Percentiles rank a stretch among this genome's conserved stretches.
These are phyloP conservation scores for Pseudogymnoascus sp. DNA, from an alignment of 2,329 filamentous ascomycete genomes.

Conservation along the genomic window DNA sequence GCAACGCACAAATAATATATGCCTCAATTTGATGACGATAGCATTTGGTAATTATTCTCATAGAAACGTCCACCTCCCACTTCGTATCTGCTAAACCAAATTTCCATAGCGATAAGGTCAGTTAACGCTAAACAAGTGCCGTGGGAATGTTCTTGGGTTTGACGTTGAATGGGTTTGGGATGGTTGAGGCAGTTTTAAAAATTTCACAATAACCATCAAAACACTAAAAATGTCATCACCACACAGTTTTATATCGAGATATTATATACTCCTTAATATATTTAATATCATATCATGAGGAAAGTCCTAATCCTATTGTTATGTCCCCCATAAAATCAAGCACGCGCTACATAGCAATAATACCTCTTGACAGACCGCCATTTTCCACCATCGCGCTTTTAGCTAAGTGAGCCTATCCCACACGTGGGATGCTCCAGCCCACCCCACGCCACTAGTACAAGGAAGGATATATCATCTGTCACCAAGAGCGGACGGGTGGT, in stretches of 20 bases:
- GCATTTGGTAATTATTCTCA: neutral
- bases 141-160: neutral
- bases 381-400: neutral
- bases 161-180: neutral
- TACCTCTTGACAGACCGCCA: neutral
- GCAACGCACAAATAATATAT: neutral
- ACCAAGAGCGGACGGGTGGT: neutral
- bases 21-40: slow-evolving; percentile 12
- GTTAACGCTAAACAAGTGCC: neutral
- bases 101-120: neutral
- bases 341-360: neutral
- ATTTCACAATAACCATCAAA: no score
- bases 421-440: neutral
- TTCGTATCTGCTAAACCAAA: neutral
- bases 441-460: neutral
- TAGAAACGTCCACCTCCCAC: neutral
- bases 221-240: neutral
- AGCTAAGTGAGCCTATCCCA: neutral
- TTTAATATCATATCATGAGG: neutral
- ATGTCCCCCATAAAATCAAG: neutral
- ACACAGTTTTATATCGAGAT: neutral
- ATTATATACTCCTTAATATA: neutral
- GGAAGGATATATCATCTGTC: neutral
- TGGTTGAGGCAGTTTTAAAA: neutral
- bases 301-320: neutral